Conservation (phyloP, 768 basidiomycete genomes). For the Sarcodon aspratus region DNA sequence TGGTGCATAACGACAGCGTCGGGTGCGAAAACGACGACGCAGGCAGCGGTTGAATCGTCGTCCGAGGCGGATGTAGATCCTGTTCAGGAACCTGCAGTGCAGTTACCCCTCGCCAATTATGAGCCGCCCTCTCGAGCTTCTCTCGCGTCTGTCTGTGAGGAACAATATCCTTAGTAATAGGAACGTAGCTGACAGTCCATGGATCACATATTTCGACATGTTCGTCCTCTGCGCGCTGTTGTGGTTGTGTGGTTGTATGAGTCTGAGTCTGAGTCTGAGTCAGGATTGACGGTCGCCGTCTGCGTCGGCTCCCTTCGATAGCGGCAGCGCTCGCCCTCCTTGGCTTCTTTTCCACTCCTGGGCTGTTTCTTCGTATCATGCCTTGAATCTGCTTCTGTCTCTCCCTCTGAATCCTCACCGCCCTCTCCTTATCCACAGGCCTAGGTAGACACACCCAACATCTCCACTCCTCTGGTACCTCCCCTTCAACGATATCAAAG, state of each 20-base stretch:
- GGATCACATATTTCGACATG: conserved; percentile 31
- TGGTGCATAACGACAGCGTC: conserved; percentile 15
- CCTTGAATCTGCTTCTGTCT: conserved; percentile 22
- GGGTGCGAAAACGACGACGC: conserved; percentile 21
- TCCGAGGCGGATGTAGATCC: conserved; percentile 14
- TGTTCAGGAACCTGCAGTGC: conserved; percentile 28
- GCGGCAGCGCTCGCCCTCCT: conserved; percentile 23
- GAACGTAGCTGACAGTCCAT: conserved; percentile 32
- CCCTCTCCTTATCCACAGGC: conserved; percentile 35
- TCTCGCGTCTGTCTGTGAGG: conserved; percentile 30
- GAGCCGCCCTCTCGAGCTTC: conserved; percentile 45
- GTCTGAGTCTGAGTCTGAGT: neutral
- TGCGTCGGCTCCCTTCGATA: conserved; percentile 23
- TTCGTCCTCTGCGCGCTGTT: conserved; percentile 25
- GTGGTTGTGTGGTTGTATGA: conserved; percentile 9
- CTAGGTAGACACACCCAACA: conserved; percentile 62
- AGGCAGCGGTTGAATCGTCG: conserved; percentile 20
- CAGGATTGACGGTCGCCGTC: conserved; percentile 24
- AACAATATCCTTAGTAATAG: conserved; percentile 34
- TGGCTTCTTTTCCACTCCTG: conserved; percentile 25
- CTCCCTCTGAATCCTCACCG: conserved; percentile 32
- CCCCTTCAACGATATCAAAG: conserved; percentile 45
- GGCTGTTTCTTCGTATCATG: conserved; percentile 23
- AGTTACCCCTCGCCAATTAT: conserved; percentile 58
- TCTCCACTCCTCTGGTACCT: conserved; percentile 63